Evolutionary conservation across 352 stramenopile genomes (phyloP).

Genomic region (Pythium dissimile): DNA sequence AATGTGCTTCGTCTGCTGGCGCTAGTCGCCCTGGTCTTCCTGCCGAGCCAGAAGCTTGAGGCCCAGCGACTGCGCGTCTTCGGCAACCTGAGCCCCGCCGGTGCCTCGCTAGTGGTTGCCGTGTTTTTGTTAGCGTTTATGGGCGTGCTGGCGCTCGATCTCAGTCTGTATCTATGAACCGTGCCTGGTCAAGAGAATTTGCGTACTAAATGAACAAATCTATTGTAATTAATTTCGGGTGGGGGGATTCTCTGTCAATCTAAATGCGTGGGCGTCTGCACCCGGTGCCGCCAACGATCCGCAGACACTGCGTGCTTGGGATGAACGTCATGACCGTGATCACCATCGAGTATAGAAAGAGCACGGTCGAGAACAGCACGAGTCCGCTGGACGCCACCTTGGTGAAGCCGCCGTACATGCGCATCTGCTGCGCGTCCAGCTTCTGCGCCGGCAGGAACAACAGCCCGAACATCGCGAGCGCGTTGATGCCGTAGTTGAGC

Average conservation of each 20-base stretch:
- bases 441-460: conserved; percentile 32
- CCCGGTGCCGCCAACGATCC: conserved; percentile 12
- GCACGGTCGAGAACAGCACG: conserved; percentile 51
- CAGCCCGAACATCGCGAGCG: conserved; percentile 22
- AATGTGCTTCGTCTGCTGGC: neutral
- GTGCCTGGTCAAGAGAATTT: neutral
- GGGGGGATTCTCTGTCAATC: neutral
- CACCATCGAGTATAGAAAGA: conserved; percentile 56
- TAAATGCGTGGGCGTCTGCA: neutral
- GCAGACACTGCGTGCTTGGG: conserved; percentile 1
- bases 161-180: neutral
- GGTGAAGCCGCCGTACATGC: conserved; percentile 33
- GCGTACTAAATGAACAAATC: no score
- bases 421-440: conserved; percentile 34
- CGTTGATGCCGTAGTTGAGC: conserved; percentile 33
- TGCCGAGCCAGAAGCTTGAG: conserved; percentile 20
- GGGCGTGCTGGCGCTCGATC: neutral
- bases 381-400: conserved; percentile 35
- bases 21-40: conserved; percentile 7
- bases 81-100: conserved; percentile 1
- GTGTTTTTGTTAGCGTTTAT: neutral
- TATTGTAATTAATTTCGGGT: no score
- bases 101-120: neutral
- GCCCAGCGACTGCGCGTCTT: conserved; percentile 18
- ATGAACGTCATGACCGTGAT: conserved; percentile 39